A percentile compares a stretch with the other conserved stretches of the same genome.
These are phyloP conservation scores for Hysterangium stoloniferum DNA, from an alignment of 768 basidiomycete genomes.

Conservation along the genomic window DNA sequence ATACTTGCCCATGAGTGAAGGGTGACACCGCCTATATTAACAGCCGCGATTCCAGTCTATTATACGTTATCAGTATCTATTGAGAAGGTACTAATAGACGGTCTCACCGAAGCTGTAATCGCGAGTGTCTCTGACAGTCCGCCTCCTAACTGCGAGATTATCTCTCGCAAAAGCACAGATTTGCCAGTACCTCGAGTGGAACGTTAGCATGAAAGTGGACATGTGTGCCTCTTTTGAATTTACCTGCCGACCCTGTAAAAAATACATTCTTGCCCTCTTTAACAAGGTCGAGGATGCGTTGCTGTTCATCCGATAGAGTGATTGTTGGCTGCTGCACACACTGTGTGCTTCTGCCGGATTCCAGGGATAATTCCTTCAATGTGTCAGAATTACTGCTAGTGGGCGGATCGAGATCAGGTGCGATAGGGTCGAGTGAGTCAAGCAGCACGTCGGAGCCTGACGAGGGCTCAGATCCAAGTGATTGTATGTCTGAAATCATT, in stretches of 20 bases:
- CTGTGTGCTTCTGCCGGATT: too few relatives aligned
- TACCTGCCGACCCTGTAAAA: constrained; percentile 83
- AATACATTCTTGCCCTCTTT: constrained; percentile 61
- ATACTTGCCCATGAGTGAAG: constrained; percentile 81
- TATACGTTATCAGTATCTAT: constrained; percentile 8
- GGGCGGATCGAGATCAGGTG: too few relatives aligned
- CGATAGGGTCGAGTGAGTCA: too few relatives aligned
- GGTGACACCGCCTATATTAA: constrained; percentile 77
- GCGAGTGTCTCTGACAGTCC: constrained; percentile 37
- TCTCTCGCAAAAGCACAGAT: constrained; percentile 70
- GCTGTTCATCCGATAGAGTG: constrained; percentile 47
- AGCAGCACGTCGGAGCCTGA: too few relatives aligned
- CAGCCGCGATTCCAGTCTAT: constrained; percentile 63
- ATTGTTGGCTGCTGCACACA: constrained; percentile 24
- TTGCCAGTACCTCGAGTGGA: constrained; percentile 75
- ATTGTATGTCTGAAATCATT: too few relatives aligned
- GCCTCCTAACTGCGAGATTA: constrained; percentile 46
- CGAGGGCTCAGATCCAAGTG: too few relatives aligned
- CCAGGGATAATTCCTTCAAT: too few relatives aligned
- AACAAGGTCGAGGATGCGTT: constrained; percentile 46
- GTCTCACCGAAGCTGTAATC: constrained; percentile 53
- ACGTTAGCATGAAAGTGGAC: background rate
- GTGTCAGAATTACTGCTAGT: too few relatives aligned
- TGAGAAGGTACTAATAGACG: constrained; percentile 2
- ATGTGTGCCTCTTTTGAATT: constrained; percentile 9